These are phyloP conservation scores for Aureobasidium sp. DNA, from an alignment of 2,329 filamentous ascomycete species.

Conservation along the genomic window DNA sequence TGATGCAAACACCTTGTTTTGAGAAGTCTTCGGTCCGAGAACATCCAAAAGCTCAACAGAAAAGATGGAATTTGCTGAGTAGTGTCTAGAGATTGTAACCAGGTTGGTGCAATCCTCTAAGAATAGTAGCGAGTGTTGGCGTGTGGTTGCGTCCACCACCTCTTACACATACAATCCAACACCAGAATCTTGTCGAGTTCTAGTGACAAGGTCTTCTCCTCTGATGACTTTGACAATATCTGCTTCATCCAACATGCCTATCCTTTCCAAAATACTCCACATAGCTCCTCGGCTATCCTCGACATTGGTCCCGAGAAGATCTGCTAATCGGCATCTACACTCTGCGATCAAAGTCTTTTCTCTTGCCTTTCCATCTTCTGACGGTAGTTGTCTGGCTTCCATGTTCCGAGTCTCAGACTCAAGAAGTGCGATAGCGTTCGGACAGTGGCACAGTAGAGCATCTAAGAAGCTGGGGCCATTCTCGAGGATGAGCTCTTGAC, in stretches of 20 bases:
- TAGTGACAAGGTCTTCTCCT: constrained; percentile 1
- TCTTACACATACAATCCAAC: background rate
- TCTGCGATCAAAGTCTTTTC: constrained; percentile 10
- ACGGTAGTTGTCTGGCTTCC: constrained; percentile 6
- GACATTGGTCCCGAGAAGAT: background rate
- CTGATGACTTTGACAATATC: background rate
- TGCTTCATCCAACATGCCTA: background rate
- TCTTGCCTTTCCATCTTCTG: background rate
- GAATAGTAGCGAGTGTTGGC: background rate
- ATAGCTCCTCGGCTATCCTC: background rate
- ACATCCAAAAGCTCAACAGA: background rate
- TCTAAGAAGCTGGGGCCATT: constrained; percentile 26
- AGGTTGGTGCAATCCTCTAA: background rate
- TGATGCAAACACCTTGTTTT: background rate
- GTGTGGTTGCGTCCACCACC: background rate
- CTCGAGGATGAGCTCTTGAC: constrained; percentile 27
- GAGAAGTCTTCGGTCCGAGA: background rate
- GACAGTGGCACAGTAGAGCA: constrained; percentile 19
- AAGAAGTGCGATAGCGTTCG: background rate
- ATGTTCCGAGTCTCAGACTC: background rate
- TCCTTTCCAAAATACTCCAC: background rate
- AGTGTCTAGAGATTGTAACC: background rate
- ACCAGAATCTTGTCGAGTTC: constrained; percentile 1
- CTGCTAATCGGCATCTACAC: background rate
- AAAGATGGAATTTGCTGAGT: background rate